Conservation (phyloP, 805 yeast species). For the Wickerhamiella cacticola region DNA sequence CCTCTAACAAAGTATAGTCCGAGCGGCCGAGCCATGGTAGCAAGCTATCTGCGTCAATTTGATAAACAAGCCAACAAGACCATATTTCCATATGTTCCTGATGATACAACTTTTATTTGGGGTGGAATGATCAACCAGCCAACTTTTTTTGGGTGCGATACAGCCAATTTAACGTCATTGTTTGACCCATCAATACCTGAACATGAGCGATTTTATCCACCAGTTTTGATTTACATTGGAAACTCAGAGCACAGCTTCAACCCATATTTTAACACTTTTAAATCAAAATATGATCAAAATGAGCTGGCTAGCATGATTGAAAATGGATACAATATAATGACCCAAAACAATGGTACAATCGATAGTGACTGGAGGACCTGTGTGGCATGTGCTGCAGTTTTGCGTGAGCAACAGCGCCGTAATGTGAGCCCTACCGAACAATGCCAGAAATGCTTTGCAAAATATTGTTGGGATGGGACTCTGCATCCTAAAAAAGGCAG, state of each 20-base stretch:
- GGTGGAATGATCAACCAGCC: slow-evolving; percentile 41
- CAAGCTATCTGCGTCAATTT: slow-evolving; percentile 25
- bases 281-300: slow-evolving; percentile 47
- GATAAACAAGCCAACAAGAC: slow-evolving; percentile 23
- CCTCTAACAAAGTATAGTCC: slow-evolving; percentile 23
- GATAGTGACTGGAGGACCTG: slow-evolving; percentile 65
- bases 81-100: slow-evolving; percentile 24
- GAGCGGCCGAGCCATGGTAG: slow-evolving; percentile 30
- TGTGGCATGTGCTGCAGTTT: slow-evolving; percentile 73
- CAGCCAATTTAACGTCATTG: slow-evolving; percentile 46
- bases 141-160: slow-evolving; percentile 70
- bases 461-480: slow-evolving; percentile 69
- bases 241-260: slow-evolving; percentile 53
- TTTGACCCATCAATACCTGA: slow-evolving; percentile 30
- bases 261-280: slow-evolving; percentile 61
- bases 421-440: slow-evolving; percentile 50
- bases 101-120: slow-evolving; percentile 38
- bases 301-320: slow-evolving; percentile 51
- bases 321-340: slow-evolving; percentile 66
- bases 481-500: background rate
- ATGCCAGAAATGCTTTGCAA: slow-evolving; percentile 59
- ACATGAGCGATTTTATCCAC: slow-evolving; percentile 35
- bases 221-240: slow-evolving; percentile 65
- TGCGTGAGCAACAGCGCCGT: slow-evolving; percentile 65
- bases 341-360: slow-evolving; percentile 56